Conservation (phyloP, 352 stramenopile genomes). For the Globisporangium spinosum region DNA sequence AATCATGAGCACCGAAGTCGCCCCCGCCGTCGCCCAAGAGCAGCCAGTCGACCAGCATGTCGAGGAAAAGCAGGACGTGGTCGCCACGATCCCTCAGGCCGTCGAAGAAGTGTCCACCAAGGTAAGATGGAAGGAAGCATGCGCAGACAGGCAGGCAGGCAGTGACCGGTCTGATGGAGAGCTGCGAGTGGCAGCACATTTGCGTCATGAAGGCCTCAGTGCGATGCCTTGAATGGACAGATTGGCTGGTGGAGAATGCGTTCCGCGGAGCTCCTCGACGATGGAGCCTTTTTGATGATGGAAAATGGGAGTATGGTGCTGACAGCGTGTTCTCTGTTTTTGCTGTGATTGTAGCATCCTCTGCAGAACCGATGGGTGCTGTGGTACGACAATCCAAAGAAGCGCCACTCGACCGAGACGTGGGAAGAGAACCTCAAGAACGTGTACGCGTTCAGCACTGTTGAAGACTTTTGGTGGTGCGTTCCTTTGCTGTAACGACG, state of each 20-base stretch:
- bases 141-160: neutral
- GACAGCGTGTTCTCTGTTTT: conserved; percentile 19
- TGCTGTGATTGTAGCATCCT: conserved; percentile 49
- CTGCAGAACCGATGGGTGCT: conserved; percentile 87
- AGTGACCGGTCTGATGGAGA: neutral
- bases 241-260: conserved; percentile 10
- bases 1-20: conserved; percentile 39
- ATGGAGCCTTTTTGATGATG: neutral
- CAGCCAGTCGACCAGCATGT: conserved; percentile 25
- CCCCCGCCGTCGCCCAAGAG: conserved; percentile 22
- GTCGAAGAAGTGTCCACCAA: conserved; percentile 58
- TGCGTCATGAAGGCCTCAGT: neutral
- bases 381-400: conserved; percentile 91
- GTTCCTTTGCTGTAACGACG: conserved; percentile 6
- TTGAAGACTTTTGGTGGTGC: conserved; percentile 96
- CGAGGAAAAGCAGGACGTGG: conserved; percentile 27
- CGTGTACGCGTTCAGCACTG: conserved; percentile 93
- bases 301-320: neutral
- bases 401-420: conserved; percentile 80
- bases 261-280: neutral
- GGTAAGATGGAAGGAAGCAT: conserved; percentile 21
- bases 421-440: conserved; percentile 91
- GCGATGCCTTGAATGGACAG: neutral
- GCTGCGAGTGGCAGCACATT: neutral
- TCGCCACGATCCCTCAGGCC: conserved; percentile 31